Conservation (phyloP, 257 asterid species). For the Verbena officinalis region DNA sequence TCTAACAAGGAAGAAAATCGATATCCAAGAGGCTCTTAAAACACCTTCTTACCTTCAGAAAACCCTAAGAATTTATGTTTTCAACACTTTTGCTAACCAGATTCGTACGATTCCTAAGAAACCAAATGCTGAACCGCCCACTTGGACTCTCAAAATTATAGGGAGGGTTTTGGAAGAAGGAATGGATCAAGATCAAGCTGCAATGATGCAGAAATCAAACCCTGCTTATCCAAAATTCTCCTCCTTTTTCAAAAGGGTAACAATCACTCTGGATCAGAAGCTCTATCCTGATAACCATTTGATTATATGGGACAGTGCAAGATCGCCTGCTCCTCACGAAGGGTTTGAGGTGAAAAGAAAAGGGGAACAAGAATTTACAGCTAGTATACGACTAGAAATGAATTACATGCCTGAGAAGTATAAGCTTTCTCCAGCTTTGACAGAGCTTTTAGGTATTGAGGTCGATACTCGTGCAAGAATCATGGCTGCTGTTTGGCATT, state of each 20-base stretch:
- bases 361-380: conserved; percentile 92
- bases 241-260: conserved; percentile 84
- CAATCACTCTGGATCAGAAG: conserved; percentile 87
- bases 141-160: conserved; percentile 94
- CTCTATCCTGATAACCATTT: conserved; percentile 88
- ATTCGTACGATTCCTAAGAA: conserved; percentile 74
- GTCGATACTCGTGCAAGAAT: conserved; percentile 93
- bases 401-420: conserved; percentile 85
- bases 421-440: conserved; percentile 79
- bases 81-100: conserved; percentile 89
- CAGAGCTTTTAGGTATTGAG: conserved; percentile 87
- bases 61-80: conserved; percentile 85
- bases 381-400: conserved; percentile 81
- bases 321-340: conserved; percentile 90
- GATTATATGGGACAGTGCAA: conserved; percentile 86
- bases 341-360: conserved; percentile 97
- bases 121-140: conserved; percentile 85
- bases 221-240: conserved; percentile 83
- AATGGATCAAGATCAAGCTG: conserved; percentile 85
- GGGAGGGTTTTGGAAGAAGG: conserved; percentile 97
- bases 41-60: conserved; percentile 81
- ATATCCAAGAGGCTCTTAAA: conserved; percentile 88
- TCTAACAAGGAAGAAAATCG: conserved; percentile 84
- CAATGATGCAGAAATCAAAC: conserved; percentile 75
- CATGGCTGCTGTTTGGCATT: conserved; percentile 91